phyloP scores from a whole-genome alignment of 2,329 filamentous ascomycete genomes.

The Talaromyces sp. region DNA sequence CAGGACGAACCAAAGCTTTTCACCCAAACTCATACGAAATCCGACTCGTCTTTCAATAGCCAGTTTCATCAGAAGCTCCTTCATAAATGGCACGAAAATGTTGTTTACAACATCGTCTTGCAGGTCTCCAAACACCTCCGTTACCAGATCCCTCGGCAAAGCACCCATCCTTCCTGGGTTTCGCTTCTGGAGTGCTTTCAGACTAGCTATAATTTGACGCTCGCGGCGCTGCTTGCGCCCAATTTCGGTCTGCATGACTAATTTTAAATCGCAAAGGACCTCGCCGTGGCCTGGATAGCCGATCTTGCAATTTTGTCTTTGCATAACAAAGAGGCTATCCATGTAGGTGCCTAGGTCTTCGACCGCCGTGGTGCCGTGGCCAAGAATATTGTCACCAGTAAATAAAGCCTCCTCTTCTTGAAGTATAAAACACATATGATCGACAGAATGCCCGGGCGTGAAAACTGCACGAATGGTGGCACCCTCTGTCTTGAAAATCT shows the following conservation, averaged over 20 bases:
- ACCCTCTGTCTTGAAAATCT: slow-evolving; percentile 33
- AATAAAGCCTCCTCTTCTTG: slow-evolving; percentile 71
- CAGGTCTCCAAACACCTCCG: slow-evolving; percentile 35
- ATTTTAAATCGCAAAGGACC: slow-evolving; percentile 30
- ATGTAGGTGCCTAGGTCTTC: slow-evolving; percentile 37
- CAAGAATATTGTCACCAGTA: slow-evolving; percentile 74
- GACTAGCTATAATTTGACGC: slow-evolving; percentile 30
- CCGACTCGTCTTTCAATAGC: slow-evolving; percentile 39
- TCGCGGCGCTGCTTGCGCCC: slow-evolving; percentile 35
- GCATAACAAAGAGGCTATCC: slow-evolving; percentile 28
- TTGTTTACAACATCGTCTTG: slow-evolving; percentile 25
- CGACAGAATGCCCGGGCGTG: slow-evolving; percentile 64
- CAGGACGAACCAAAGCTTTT: slow-evolving; percentile 34
- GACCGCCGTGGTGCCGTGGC: slow-evolving; percentile 44
- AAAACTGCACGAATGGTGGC: slow-evolving; percentile 38
- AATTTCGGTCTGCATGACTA: slow-evolving; percentile 35
- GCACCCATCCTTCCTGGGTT: slow-evolving; percentile 18
- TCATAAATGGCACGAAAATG: slow-evolving; percentile 40
- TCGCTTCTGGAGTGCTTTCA: slow-evolving; percentile 16
- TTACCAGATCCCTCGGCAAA: slow-evolving; percentile 39
- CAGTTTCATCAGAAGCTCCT: slow-evolving; percentile 39
- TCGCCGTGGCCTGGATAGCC: slow-evolving; percentile 46
- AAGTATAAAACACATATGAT: slow-evolving; percentile 70
- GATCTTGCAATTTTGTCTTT: slow-evolving; percentile 24
- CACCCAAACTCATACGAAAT: slow-evolving; percentile 31